Evolutionary conservation across 192 early-diverging fungal species (phyloP), one percentile per base, ranked within the genome.

Genomic region (Coemansia sp.): DNA sequence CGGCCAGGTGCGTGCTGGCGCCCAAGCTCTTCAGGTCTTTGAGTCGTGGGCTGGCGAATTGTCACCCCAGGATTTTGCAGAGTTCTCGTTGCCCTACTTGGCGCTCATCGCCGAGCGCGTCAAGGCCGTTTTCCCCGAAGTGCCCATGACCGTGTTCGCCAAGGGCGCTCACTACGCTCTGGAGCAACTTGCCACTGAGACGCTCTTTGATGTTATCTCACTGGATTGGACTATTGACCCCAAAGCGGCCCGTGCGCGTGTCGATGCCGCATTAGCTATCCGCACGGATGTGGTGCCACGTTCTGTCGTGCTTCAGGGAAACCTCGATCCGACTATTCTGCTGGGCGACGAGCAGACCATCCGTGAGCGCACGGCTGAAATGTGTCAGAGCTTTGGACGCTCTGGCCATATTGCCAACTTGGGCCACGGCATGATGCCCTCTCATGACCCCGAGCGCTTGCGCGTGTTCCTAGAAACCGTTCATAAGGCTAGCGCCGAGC

Each of bases 21-120:
- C 97, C 48, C 96, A 97, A 90, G 88, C 97, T 62, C 73, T 96
- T 29, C 97, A 99, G 89, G 90, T 99, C 60, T 99, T 99, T 84
- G 97, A 99, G 61, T 95, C 93, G 31, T 94, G 93, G 91, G 95
- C 89, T n/a, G 95, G 96, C 38, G 96, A 98, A 76, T 86, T 99
- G 27, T 85, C 90, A 29, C 93, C 93, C 9, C 57, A 72, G 19
- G 91, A 93, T 64, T 99, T 96, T 78, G 85, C 85, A 41, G 77
- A 82, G 57, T 98, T 94, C 76, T 91, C 94, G 34, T 85, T 98
- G 21, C 95, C 97, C n/a, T 97, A 97, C 77, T 70, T 97, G 29
- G 72, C 70, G 3, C 90, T 93, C 63, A 98, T 99, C 62, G 90
- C 93, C 17, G 65, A 75, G 14, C 78, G 86, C 5, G 95, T 98